These are phyloP conservation scores for Closterium sp. DNA, from an alignment of 139 green algal species.

Conservation along the genomic window DNA sequence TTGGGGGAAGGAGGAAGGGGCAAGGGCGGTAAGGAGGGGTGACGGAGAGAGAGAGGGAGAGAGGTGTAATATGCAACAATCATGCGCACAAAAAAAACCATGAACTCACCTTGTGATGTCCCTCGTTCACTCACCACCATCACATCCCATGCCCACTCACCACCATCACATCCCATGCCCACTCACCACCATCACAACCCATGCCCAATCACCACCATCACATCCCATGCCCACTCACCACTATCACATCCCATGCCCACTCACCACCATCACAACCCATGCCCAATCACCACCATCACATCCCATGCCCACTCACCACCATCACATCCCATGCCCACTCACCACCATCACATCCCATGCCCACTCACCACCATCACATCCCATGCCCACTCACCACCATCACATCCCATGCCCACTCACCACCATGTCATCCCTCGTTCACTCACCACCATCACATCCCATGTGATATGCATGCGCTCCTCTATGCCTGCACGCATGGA, in stretches of 20 bases:
- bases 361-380: conserved; percentile 16
- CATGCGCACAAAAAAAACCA: no score
- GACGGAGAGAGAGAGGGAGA: background rate
- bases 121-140: no score
- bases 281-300: no score
- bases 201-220: no score
- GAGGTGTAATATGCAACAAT: background rate
- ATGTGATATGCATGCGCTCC: conserved; percentile 75
- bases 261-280: no score
- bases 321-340: background rate
- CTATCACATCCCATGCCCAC: no score
- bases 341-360: background rate
- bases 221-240: no score
- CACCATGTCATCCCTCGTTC: background rate
- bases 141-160: no score
- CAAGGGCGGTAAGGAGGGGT: background rate
- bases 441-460: conserved; percentile 53
- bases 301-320: background rate
- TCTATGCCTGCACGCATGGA: conserved; percentile 65
- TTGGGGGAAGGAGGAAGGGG: background rate
- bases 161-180: no score
- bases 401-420: conserved; percentile 9
- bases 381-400: conserved; percentile 18
- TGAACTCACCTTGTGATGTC: no score
- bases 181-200: no score